phyloP scores from a whole-genome alignment of 2,329 filamentous ascomycete species.

The Calonectria pseudoturangicola region DNA sequence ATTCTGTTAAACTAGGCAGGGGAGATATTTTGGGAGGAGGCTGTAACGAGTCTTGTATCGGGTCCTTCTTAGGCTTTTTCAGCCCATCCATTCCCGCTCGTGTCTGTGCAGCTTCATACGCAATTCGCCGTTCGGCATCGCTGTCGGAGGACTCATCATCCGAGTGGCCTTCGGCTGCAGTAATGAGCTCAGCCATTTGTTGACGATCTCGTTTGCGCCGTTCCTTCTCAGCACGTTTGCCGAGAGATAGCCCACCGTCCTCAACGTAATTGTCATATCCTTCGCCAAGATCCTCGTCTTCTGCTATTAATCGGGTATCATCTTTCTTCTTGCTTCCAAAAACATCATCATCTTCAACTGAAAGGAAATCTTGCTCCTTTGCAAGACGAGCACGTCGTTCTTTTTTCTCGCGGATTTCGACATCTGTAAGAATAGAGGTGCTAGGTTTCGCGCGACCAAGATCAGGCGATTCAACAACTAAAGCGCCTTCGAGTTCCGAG shows the following conservation, averaged over 20 bases:
- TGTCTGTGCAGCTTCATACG: constrained; percentile 91
- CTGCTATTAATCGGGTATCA: constrained; percentile 84
- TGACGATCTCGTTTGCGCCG: constrained; percentile 79
- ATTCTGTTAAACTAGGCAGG: constrained; percentile 82
- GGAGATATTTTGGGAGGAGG: constrained; percentile 85
- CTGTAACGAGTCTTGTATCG: constrained; percentile 65
- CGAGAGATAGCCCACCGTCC: constrained; percentile 86
- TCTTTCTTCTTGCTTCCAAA: constrained; percentile 73
- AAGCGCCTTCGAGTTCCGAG: constrained; percentile 77
- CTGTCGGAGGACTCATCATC: constrained; percentile 81
- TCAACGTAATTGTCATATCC: constrained; percentile 95
- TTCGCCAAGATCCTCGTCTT: constrained; percentile 95
- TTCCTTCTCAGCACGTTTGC: constrained; percentile 85
- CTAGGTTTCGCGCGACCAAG: constrained; percentile 55
- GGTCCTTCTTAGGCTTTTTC: constrained; percentile 64
- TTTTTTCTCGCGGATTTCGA: constrained; percentile 94
- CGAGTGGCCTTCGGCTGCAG: constrained; percentile 81
- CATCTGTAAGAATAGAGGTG: constrained; percentile 82
- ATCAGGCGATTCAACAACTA: constrained; percentile 74
- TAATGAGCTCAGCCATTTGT: constrained; percentile 89
- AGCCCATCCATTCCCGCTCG: constrained; percentile 88
- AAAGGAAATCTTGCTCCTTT: constrained; percentile 79
- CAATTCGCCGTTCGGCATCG: constrained; percentile 82
- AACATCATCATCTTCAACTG: constrained; percentile 74
- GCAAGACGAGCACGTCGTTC: constrained; percentile 89